A percentile compares a stretch with the other conserved stretches of the same genome.
Conservation (phyloP, 2,329 filamentous ascomycete genomes). For the Aspergillus quadricinctus region DNA sequence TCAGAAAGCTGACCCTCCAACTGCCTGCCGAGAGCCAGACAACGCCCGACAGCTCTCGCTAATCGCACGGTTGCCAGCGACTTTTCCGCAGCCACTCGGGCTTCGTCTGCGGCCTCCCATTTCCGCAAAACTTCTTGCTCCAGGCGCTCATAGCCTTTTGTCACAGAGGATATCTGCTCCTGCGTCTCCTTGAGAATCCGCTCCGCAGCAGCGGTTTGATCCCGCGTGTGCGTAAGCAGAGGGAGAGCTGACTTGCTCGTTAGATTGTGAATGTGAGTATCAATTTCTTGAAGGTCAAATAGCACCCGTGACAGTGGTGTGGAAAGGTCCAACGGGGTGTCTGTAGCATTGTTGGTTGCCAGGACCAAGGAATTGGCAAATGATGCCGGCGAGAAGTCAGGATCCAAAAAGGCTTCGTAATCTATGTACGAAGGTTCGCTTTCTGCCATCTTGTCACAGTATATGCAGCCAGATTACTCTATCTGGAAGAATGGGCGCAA, state of each 20-base stretch:
- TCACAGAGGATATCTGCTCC: conserved; percentile 72
- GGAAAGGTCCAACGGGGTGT: conserved; percentile 85
- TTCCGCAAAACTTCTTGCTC: conserved; percentile 82
- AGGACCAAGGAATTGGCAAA: conserved; percentile 90
- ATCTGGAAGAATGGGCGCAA: not conserved
- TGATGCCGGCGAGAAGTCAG: conserved; percentile 70
- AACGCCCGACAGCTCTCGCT: conserved; percentile 70
- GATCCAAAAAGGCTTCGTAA: conserved; percentile 84
- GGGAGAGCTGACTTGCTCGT: conserved; percentile 81
- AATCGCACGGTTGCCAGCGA: conserved; percentile 77
- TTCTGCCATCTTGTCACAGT: conserved; percentile 28
- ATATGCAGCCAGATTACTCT: not conserved
- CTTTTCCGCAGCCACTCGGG: conserved; percentile 69
- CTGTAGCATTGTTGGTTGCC: conserved; percentile 85
- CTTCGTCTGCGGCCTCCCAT: conserved; percentile 80
- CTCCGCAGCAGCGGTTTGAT: conserved; percentile 67
- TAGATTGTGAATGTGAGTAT: conserved; percentile 87
- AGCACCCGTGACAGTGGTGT: conserved; percentile 89
- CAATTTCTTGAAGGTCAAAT: conserved; percentile 95
- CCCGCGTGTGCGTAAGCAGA: conserved; percentile 71
- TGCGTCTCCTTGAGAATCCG: conserved; percentile 73
- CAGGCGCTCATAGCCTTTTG: conserved; percentile 78
- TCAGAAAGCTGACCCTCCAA: conserved; percentile 82
- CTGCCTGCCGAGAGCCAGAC: conserved; percentile 76
- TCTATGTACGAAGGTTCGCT: conserved; percentile 77